These are phyloP conservation scores for Carnegiea gigantea DNA, from an alignment of 179 eudicot genomes.

Conservation along the genomic window DNA sequence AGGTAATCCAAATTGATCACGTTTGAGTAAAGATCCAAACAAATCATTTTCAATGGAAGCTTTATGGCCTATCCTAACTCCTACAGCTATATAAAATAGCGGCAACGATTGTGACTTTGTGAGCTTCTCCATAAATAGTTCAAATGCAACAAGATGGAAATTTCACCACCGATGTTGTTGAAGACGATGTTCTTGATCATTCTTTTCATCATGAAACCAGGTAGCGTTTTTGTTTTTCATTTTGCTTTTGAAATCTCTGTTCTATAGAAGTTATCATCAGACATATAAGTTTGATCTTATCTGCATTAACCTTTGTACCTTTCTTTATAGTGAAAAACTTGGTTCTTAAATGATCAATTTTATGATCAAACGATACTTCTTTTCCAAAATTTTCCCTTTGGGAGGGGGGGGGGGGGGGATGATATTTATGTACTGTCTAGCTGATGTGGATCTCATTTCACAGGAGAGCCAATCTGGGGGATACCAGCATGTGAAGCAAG, in stretches of 20 bases:
- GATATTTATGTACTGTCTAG: not conserved
- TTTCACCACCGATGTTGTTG: not conserved
- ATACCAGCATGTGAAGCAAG: conserved; percentile 22
- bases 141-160: not conserved
- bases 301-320: no score
- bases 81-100: not conserved
- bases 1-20: conserved; percentile 5
- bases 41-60: not conserved
- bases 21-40: not conserved
- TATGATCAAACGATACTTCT: no score
- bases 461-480: conserved; percentile 12
- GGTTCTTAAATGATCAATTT: no score
- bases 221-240: not conserved
- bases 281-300: no score
- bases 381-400: no score
- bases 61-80: not conserved
- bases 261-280: not conserved
- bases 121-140: not conserved
- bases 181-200: not conserved
- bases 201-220: not conserved
- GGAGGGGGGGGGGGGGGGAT: not conserved
- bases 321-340: no score
- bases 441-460: not conserved
- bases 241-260: not conserved
- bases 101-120: not conserved